phyloP scores from a whole-genome alignment of 345 rosid species.

The Eucalyptus coolabah region DNA sequence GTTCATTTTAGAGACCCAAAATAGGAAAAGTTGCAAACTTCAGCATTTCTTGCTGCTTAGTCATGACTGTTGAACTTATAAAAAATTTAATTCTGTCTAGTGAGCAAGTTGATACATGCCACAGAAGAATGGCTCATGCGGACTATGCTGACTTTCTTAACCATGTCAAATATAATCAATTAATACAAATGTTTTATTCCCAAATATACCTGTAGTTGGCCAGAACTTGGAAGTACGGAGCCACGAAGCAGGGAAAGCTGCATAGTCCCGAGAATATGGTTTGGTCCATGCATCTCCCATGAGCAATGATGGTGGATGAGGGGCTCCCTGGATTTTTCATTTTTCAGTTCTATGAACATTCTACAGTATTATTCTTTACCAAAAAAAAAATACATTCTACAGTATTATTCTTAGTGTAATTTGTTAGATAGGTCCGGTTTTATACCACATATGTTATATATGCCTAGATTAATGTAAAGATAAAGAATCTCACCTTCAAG shows the following conservation, averaged over 20 bases:
- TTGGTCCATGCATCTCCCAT: conserved; percentile 96
- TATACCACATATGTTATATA: not conserved
- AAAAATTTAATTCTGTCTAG: not conserved
- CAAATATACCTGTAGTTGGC: conserved; percentile 63
- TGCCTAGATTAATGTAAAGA: not conserved
- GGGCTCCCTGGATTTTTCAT: conserved; percentile 67
- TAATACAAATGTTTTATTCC: not conserved
- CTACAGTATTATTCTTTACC: not conserved
- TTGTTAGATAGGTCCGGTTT: not conserved
- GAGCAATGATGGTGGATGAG: conserved; percentile 95
- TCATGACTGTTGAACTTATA: not conserved
- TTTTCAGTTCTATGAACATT: not conserved
- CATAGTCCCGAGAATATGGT: conserved; percentile 84
- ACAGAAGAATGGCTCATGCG: not conserved
- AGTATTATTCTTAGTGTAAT: not conserved
- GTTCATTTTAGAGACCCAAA: not conserved
- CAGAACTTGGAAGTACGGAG: conserved; percentile 86
- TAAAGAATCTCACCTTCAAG: conserved; percentile 48
- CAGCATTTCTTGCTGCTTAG: not conserved
- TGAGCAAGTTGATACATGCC: not conserved
- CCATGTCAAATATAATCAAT: not conserved
- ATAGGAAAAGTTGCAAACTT: not conserved
- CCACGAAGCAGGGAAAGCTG: conserved; percentile 99
- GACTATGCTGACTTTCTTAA: not conserved
- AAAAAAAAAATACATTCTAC: not conserved